Base-by-base conservation (phyloP, 352 stramenopile species). In the Globisporangium recalcitrans region DNA sequence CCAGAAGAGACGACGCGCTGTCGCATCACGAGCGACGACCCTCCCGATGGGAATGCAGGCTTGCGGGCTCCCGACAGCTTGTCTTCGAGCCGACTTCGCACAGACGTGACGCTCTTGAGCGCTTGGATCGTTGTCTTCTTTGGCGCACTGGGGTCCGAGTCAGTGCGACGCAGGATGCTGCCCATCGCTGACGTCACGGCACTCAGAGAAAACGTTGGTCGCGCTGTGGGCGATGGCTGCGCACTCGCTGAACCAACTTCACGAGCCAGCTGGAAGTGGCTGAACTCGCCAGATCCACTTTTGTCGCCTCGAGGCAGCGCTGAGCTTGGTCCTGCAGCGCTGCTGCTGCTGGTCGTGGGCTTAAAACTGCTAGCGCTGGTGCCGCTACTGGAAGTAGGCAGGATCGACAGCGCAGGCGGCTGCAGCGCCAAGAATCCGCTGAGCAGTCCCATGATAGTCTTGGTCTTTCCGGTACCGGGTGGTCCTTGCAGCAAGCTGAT, bases 391-490 rank as follows among this genome's bases (percentile, higher is more conserved):
- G 19, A 38, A 9, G 58, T 27, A 65, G 63, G 62, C 56, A 85
- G 76, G 22, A 88, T 60, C 4, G 80, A 62, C 29, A 78, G 69
- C 11, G 80, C 66, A 26, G 83, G 83, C 27, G 85, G 69, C 51
- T 77, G 72, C 24, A 94, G 63, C 31, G 87, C 67, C 7, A 96
- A 44, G 36, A 94, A 80, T 6, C 87, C 82, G 48, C 85, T 93
- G 1, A 96, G 62, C 8, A 96, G 51, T 0, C 72, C 87, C 80
- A 96, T 88, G 47, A 97, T 94, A 4, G 91, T 98, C 61, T 95
- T 94, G 1, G 95, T 98, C 70, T 98, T 98, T 34, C 95, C 95
- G 19, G 92, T 98, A 61, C 96, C 95, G 1, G 97, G 97, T 6
- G 96, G 96, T 14, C 96, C 97, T 77, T 99, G 96, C 5, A 99